Conservation (phyloP, 768 basidiomycete genomes). For the Leccinum obscurum region DNA sequence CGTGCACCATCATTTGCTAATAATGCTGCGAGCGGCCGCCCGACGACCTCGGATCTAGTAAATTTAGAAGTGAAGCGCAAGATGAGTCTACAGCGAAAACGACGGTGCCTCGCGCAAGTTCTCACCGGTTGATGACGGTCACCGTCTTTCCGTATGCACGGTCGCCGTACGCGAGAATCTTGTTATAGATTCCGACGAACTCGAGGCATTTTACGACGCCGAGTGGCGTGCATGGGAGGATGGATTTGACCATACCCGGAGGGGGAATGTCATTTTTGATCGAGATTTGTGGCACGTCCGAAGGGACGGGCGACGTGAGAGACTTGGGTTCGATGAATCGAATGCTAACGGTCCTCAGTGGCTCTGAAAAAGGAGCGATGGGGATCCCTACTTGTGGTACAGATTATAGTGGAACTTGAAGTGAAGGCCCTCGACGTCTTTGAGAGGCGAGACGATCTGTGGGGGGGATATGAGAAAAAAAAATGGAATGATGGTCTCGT, state of each 20-base stretch:
- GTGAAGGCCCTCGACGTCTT: conserved; percentile 97
- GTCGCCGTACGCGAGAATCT: conserved; percentile 88
- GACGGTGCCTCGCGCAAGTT: background rate
- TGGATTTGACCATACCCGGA: conserved; percentile 88
- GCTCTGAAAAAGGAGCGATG: too few relatives aligned
- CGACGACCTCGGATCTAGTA: conserved; percentile 90
- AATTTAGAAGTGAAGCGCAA: background rate
- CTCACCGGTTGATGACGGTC: conserved; percentile 90
- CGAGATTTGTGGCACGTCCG: conserved; percentile 29
- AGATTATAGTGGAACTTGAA: conserved; percentile 95
- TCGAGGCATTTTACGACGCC: conserved; percentile 97
- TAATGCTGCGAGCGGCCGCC: conserved; percentile 92
- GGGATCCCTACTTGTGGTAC: conserved; percentile 81
- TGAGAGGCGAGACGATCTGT: conserved; percentile 90
- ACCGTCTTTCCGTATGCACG: conserved; percentile 91
- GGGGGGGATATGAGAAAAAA: background rate
- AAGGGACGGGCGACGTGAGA: conserved; percentile 49
- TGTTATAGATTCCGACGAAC: conserved; percentile 90
- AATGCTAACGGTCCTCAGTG: conserved; percentile 53
- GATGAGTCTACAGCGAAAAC: conserved; percentile 1
- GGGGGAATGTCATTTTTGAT: conserved; percentile 65
- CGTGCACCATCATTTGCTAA: conserved; percentile 96
- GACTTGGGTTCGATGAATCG: conserved; percentile 86
- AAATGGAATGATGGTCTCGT: background rate
- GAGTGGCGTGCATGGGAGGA: conserved; percentile 95